Conservation (phyloP, 768 basidiomycete species). For the Lactarius trivialis region DNA sequence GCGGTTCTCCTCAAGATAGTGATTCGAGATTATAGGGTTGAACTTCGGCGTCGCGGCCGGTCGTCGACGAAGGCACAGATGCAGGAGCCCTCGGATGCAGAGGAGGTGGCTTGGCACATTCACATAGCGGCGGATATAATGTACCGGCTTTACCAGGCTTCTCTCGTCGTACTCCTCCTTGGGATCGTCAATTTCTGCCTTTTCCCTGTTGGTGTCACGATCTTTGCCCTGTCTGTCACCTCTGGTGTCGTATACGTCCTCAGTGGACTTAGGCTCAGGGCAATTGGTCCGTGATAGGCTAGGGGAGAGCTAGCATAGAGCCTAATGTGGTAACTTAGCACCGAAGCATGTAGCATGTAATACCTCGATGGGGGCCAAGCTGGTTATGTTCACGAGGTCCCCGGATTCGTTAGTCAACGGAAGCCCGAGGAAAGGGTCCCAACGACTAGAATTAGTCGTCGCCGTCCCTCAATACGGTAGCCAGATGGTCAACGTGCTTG, state of each 20-base stretch:
- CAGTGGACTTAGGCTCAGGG: not conserved
- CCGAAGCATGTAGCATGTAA: not conserved
- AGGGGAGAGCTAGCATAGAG: not conserved
- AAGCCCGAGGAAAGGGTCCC: not conserved
- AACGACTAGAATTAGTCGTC: not conserved
- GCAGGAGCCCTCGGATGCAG: not conserved
- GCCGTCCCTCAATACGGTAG: too few species aligned
- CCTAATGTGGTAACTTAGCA: not conserved
- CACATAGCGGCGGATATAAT: not conserved
- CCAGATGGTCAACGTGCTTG: not conserved
- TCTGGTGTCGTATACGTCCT: not conserved
- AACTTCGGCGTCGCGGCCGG: not conserved
- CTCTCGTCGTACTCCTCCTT: not conserved
- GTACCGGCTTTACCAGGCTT: not conserved
- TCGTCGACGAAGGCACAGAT: not conserved
- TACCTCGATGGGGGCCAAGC: not conserved
- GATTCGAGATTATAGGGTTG: not conserved
- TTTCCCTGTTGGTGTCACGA: not conserved
- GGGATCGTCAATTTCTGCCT: not conserved
- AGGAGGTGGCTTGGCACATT: too few species aligned
- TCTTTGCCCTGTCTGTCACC: not conserved
- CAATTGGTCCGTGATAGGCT: not conserved
- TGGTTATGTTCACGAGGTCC: not conserved
- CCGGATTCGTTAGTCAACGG: not conserved
- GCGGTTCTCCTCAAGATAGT: not conserved